Evolutionary conservation across 2,329 filamentous ascomycete species (phyloP).

Genomic region (Diaporthe sp.): DNA sequence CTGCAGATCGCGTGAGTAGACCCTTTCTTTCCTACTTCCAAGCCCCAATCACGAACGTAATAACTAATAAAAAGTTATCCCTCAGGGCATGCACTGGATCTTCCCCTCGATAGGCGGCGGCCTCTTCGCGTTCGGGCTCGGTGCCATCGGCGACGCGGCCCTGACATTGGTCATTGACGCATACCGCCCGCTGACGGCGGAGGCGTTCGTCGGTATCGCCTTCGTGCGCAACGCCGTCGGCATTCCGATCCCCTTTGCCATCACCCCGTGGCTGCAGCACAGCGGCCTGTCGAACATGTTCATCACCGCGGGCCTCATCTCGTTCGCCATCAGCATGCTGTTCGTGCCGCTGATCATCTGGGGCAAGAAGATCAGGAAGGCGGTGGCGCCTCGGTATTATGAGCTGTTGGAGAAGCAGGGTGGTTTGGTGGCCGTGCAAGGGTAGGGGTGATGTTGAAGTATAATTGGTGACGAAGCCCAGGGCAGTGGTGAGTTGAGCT

Average conservation of each 20-base stretch:
- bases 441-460: neutral
- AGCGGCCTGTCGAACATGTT: slow-evolving; percentile 16
- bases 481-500: neutral
- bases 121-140: slow-evolving; percentile 45
- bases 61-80: too few relatives aligned
- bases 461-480: neutral
- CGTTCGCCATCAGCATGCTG: slow-evolving; percentile 1
- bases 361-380: slow-evolving; percentile 22
- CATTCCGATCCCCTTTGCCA: slow-evolving; percentile 37
- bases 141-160: slow-evolving; percentile 46
- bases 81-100: slow-evolving; percentile 44
- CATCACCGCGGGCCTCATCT: neutral
- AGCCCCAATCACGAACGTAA: too few relatives aligned
- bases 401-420: slow-evolving; percentile 15
- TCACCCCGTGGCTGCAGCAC: slow-evolving; percentile 5
- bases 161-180: slow-evolving; percentile 34
- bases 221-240: slow-evolving; percentile 30
- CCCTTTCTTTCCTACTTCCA: neutral
- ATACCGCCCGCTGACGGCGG: slow-evolving; percentile 33
- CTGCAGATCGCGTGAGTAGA: neutral
- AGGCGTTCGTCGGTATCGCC: slow-evolving; percentile 37
- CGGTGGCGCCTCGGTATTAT: slow-evolving; percentile 1
- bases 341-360: slow-evolving; percentile 24
- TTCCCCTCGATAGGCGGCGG: slow-evolving; percentile 46
- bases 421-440: neutral